phyloP scores from a whole-genome alignment of 202 grass and related monocot species.

The Cymbopogon flexuosus region DNA sequence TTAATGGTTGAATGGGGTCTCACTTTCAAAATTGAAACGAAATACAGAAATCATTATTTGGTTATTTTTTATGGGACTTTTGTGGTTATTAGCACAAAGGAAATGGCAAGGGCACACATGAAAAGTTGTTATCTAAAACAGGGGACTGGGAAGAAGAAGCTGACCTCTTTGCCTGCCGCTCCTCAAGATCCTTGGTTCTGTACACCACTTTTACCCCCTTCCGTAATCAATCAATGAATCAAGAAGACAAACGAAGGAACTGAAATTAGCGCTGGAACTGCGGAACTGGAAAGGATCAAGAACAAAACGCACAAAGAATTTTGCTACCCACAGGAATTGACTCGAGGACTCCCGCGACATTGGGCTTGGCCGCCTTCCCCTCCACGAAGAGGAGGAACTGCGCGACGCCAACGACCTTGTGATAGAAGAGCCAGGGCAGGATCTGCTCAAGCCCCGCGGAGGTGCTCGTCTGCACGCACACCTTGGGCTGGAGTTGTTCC shows the following conservation, averaged over 20 bases:
- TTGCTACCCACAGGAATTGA: conserved; percentile 57
- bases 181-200: conserved; percentile 78
- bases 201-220: conserved; percentile 93
- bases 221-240: background rate
- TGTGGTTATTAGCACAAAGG: background rate
- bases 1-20: background rate
- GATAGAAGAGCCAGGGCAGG: conserved; percentile 90
- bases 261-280: background rate
- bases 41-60: background rate
- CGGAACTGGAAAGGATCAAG: background rate
- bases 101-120: background rate
- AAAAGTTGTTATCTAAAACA: background rate
- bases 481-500: conserved; percentile 42
- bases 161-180: conserved; percentile 75
- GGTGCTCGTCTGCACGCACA: conserved; percentile 81
- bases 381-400: conserved; percentile 95
- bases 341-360: conserved; percentile 68
- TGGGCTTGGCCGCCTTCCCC: conserved; percentile 76
- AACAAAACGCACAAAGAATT: background rate
- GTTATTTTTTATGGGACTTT: background rate
- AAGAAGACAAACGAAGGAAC: background rate
- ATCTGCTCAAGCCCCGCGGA: conserved; percentile 90
- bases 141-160: background rate
- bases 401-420: conserved; percentile 77
- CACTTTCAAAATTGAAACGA: background rate